These are phyloP conservation scores for Beauveria sp. DNA, from an alignment of 2,329 filamentous ascomycete genomes.

Conservation along the genomic window DNA sequence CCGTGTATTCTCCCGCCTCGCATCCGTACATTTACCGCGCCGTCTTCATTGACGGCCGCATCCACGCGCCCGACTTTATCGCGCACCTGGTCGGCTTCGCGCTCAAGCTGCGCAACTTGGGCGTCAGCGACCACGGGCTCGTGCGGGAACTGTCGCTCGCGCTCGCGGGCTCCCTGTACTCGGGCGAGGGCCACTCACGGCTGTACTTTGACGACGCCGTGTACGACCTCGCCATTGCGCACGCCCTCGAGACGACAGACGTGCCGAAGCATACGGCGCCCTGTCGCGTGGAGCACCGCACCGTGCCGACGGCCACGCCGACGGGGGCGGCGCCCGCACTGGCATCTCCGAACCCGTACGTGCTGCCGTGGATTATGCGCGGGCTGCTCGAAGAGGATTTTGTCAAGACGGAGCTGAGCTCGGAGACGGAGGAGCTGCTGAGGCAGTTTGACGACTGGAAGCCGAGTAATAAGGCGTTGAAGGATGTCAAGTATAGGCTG, in stretches of 20 bases:
- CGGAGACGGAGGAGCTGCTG: slow-evolving; percentile 74
- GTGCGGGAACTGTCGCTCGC: slow-evolving; percentile 84
- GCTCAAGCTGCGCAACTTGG: slow-evolving; percentile 87
- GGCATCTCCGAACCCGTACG: slow-evolving; percentile 69
- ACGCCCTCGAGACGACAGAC: slow-evolving; percentile 59
- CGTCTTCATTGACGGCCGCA: slow-evolving; percentile 89
- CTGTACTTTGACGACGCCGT: slow-evolving; percentile 85
- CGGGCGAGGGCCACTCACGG: slow-evolving; percentile 86
- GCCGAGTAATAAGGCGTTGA: slow-evolving; percentile 79
- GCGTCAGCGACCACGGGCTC: slow-evolving; percentile 85
- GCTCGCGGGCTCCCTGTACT: slow-evolving; percentile 83
- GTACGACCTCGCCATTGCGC: slow-evolving; percentile 70
- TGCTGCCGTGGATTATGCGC: slow-evolving; percentile 91
- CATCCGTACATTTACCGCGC: slow-evolving; percentile 93
- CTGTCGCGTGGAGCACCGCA: slow-evolving; percentile 16
- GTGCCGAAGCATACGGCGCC: slow-evolving; percentile 16
- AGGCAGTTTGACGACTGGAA: slow-evolving; percentile 90
- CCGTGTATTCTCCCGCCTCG: slow-evolving; percentile 73
- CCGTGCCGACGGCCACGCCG: slow-evolving; percentile 17
- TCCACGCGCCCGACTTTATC: slow-evolving; percentile 90
- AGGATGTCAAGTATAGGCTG: slow-evolving; percentile 90
- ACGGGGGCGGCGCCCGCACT: slow-evolving; percentile 23
- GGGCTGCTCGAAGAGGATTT: slow-evolving; percentile 87
- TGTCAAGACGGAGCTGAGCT: slow-evolving; percentile 70
- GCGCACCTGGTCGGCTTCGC: slow-evolving; percentile 89